Evolutionary conservation across 352 stramenopile genomes (phyloP).

Genomic region (Globisporangium takayamanum): DNA sequence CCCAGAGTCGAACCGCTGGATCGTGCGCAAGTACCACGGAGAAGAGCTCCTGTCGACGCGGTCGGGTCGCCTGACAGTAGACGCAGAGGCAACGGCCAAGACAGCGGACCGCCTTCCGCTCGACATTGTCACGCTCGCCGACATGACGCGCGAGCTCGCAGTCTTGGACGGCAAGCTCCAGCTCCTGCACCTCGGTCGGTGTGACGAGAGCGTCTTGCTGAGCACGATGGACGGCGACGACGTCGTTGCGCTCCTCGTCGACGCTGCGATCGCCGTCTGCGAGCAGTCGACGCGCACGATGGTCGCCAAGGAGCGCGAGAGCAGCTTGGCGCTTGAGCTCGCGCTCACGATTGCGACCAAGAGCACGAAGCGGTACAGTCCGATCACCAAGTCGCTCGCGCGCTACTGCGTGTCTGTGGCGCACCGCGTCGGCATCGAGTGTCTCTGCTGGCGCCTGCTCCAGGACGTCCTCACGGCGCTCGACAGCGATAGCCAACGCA

Average conservation of each 20-base stretch:
- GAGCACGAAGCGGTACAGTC: constrained; percentile 16
- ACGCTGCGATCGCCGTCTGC: constrained; percentile 18
- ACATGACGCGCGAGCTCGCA: constrained; percentile 49
- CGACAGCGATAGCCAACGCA: constrained; percentile 7
- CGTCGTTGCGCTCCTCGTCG: constrained; percentile 49
- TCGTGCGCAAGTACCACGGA: constrained; percentile 64
- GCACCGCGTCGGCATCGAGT: constrained; percentile 25
- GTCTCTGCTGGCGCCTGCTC: constrained; percentile 53
- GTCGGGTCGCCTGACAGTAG: constrained; percentile 8
- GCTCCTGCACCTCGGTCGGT: constrained; percentile 37
- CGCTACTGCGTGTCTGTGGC: constrained; percentile 58
- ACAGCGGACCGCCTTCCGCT: constrained; percentile 15
- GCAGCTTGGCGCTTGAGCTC: constrained; percentile 38
- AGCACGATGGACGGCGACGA: constrained; percentile 52
- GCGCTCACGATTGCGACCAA: constrained; percentile 41
- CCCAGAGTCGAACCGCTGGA: constrained; percentile 44
- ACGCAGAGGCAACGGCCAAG: background rate
- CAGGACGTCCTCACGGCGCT: constrained; percentile 35
- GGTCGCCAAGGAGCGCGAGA: constrained; percentile 41
- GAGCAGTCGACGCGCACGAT: constrained; percentile 19
- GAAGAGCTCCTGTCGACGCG: constrained; percentile 31
- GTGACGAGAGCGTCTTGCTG: constrained; percentile 47
- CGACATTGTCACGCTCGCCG: constrained; percentile 55
- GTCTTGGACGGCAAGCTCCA: constrained; percentile 62
- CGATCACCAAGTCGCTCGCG: constrained; percentile 59